A percentile compares a stretch with the other conserved stretches of the same genome.
phyloP scores from a whole-genome alignment of 2,329 filamentous ascomycete genomes.

The Macrophomina phaseolina region DNA sequence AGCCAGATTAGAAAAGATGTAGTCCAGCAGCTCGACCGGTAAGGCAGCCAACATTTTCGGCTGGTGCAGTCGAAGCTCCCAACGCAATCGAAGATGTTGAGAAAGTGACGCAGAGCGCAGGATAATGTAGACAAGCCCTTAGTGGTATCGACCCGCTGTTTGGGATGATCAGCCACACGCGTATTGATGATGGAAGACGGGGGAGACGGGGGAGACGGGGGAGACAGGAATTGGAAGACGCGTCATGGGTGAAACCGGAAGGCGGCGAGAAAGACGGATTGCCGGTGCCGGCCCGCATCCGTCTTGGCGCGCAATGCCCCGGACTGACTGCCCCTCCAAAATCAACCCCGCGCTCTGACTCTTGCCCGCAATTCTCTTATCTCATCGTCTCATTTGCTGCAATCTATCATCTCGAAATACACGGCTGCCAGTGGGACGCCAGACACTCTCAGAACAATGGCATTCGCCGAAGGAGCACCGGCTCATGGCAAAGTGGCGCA shows the following conservation, averaged over 20 bases:
- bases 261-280: background rate
- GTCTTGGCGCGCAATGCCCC: constrained; percentile 15
- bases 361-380: constrained; percentile 6
- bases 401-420: background rate
- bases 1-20: background rate
- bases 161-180: no score
- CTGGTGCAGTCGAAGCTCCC: background rate
- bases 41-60: background rate
- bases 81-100: background rate
- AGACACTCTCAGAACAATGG: background rate
- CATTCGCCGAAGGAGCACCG: constrained; percentile 58
- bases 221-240: background rate
- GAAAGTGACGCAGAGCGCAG: background rate
- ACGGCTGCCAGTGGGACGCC: background rate
- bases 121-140: background rate
- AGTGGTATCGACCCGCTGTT: no score
- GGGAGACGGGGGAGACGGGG: background rate
- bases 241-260: background rate
- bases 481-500: constrained; percentile 67
- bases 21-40: background rate
- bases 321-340: constrained; percentile 7
- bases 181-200: background rate
- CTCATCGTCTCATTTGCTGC: background rate
- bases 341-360: constrained; percentile 8
- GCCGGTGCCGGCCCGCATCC: constrained; percentile 17